These are phyloP conservation scores for Aspergillus coremiiformis DNA, from an alignment of 495 filamentous ascomycete genomes.

Conservation along the genomic window DNA sequence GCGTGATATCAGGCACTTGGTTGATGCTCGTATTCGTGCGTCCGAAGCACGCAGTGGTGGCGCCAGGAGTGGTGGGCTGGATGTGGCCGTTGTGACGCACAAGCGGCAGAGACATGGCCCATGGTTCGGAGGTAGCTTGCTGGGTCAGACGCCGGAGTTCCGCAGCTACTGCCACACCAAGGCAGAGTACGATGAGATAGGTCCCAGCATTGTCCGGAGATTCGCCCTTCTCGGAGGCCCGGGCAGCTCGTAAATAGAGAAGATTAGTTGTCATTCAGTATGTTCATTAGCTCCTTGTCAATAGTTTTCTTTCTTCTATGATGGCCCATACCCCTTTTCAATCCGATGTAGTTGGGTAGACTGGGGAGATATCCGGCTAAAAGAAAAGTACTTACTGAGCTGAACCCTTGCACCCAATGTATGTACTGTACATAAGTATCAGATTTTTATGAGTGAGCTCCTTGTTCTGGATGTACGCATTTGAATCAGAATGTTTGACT, in stretches of 20 bases:
- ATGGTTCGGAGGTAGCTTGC: conserved; percentile 94
- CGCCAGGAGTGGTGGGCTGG: conserved; percentile 71
- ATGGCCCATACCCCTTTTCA: conserved; percentile 11
- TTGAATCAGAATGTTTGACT: not conserved
- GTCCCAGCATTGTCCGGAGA: conserved; percentile 88
- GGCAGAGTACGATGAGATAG: conserved; percentile 90
- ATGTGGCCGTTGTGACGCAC: conserved; percentile 94
- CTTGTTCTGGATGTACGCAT: not conserved
- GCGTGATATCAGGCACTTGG: conserved; percentile 90
- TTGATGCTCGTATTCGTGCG: conserved; percentile 82
- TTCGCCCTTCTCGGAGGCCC: conserved; percentile 93
- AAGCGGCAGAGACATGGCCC: conserved; percentile 93
- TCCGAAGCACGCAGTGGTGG: conserved; percentile 88
- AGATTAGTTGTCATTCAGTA: conserved; percentile 18
- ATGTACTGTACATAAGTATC: not conserved
- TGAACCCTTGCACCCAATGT: not conserved
- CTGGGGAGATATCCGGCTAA: not conserved
- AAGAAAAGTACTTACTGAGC: not conserved
- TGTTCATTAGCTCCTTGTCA: conserved; percentile 18
- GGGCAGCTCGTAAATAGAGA: conserved; percentile 47
- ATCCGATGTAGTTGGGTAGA: not conserved
- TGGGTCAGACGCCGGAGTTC: conserved; percentile 98
- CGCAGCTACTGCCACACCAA: conserved; percentile 98
- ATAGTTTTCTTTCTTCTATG: conserved; percentile 22
- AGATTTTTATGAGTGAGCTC: not conserved